A percentile compares a stretch with the other conserved stretches of the same genome.
Evolutionary conservation across 2,329 filamentous ascomycete genomes (phyloP).

Genomic region (Emydomyces testavorans): DNA sequence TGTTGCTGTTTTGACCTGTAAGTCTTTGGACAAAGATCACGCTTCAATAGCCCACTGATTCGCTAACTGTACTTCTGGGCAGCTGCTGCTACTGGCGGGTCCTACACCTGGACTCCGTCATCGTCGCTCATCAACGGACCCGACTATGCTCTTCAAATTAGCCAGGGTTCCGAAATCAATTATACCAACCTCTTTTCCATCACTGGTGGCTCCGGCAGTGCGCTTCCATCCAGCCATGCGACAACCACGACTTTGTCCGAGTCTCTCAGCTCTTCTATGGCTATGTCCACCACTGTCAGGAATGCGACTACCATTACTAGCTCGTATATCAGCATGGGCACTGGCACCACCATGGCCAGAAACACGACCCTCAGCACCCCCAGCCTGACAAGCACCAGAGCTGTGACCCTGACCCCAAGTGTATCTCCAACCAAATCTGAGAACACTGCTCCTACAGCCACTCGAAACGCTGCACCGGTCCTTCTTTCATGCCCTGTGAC

Average conservation of each 20-base stretch:
- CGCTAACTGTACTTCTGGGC: slow-evolving; percentile 5
- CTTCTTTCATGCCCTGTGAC: slow-evolving; percentile 24
- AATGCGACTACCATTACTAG: slow-evolving; percentile 11
- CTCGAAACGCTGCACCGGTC: slow-evolving; percentile 15
- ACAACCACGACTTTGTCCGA: background rate
- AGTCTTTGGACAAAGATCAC: background rate
- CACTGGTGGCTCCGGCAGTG: slow-evolving; percentile 25
- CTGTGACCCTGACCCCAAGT: slow-evolving; percentile 18
- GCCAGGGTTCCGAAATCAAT: slow-evolving; percentile 42
- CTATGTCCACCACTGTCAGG: slow-evolving; percentile 10
- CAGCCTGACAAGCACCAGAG: slow-evolving; percentile 13
- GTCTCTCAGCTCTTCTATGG: background rate
- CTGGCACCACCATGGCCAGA: slow-evolving; percentile 15
- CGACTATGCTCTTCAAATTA: slow-evolving; percentile 51
- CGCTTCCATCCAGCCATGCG: slow-evolving; percentile 4
- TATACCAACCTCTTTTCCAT: slow-evolving; percentile 45
- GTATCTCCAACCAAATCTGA: slow-evolving; percentile 19
- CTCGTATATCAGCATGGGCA: background rate
- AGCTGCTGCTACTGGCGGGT: slow-evolving; percentile 37
- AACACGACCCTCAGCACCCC: slow-evolving; percentile 9
- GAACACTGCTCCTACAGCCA: slow-evolving; percentile 17
- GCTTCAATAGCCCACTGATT: background rate
- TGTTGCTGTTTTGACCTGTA: slow-evolving; percentile 37
- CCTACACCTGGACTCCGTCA: slow-evolving; percentile 43
- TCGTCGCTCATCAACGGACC: slow-evolving; percentile 32